phyloP scores from a whole-genome alignment of 2,329 filamentous ascomycete species.

The Scortechinia acanthostroma region DNA sequence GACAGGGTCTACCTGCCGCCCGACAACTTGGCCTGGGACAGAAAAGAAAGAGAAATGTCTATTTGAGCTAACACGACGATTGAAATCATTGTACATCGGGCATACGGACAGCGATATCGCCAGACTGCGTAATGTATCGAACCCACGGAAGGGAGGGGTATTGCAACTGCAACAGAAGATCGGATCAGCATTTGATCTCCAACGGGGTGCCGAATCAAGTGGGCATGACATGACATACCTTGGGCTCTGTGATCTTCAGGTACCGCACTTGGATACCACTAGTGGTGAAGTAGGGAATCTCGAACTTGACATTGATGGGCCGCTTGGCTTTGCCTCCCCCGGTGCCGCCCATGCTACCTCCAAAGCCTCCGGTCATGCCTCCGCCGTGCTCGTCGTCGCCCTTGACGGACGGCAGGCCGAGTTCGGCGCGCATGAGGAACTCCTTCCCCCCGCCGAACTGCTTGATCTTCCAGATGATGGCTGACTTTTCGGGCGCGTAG shows the following conservation, averaged over 20 bases:
- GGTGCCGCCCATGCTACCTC: slow-evolving; percentile 92
- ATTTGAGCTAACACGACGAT: too few relatives aligned
- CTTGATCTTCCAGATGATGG: slow-evolving; percentile 99
- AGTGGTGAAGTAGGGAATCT: slow-evolving; percentile 99
- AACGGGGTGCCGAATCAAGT: too few relatives aligned
- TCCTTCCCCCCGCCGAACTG: slow-evolving; percentile 98
- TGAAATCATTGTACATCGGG: slow-evolving; percentile 62
- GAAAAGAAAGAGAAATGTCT: too few relatives aligned
- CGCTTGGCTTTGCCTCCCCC: slow-evolving; percentile 82
- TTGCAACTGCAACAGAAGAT: slow-evolving; percentile 69
- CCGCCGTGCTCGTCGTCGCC: slow-evolving; percentile 93
- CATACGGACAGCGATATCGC: slow-evolving; percentile 88
- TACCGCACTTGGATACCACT: slow-evolving; percentile 97
- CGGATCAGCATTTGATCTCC: slow-evolving; percentile 6
- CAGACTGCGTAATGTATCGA: slow-evolving; percentile 95
- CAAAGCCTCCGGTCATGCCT: slow-evolving; percentile 95
- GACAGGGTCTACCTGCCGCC: too few relatives aligned
- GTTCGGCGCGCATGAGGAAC: slow-evolving; percentile 94
- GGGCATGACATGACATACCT: too few relatives aligned
- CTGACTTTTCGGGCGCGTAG: slow-evolving; percentile 93
- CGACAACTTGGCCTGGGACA: too few relatives aligned
- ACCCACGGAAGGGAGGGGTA: slow-evolving; percentile 97
- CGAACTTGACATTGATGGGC: slow-evolving; percentile 97
- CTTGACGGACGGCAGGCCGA: slow-evolving; percentile 86
- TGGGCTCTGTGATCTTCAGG: slow-evolving; percentile 97